Evolutionary conservation across 176 grass and related monocot genomes (phyloP).

Genomic region (Oropetium thomaeum): DNA sequence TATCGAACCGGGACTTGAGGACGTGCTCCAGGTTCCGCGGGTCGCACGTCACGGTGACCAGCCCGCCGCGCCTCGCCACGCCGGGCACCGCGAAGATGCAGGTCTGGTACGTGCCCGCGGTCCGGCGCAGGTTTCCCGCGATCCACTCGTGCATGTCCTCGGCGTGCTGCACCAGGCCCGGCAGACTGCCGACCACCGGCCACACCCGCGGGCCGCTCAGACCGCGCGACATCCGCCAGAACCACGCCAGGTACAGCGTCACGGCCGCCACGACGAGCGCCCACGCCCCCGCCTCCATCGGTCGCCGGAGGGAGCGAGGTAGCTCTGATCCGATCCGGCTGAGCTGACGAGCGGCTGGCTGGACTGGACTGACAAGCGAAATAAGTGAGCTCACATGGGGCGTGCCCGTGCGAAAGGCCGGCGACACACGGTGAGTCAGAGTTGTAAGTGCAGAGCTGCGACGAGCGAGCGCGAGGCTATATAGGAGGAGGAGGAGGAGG

Average conservation of each 20-base stretch:
- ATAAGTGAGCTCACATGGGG: slow-evolving; percentile 37
- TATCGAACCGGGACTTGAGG: slow-evolving; percentile 81
- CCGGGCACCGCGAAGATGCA: slow-evolving; percentile 78
- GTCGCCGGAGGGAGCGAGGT: neutral
- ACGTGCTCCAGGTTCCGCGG: slow-evolving; percentile 91
- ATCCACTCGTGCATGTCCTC: slow-evolving; percentile 99
- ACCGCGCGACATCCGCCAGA: slow-evolving; percentile 62
- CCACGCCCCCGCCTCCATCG: slow-evolving; percentile 53
- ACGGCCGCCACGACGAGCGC: slow-evolving; percentile 24
- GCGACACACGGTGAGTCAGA: neutral
- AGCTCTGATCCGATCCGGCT: neutral
- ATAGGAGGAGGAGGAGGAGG: slow-evolving; percentile 35
- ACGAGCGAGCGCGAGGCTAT: neutral
- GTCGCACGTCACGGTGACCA: slow-evolving; percentile 82
- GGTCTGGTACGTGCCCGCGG: slow-evolving; percentile 79
- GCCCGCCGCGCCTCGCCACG: slow-evolving; percentile 57
- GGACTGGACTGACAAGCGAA: neutral
- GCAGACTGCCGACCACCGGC: slow-evolving; percentile 80
- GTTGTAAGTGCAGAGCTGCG: neutral
- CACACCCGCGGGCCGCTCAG: slow-evolving; percentile 71
- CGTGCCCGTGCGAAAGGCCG: neutral
- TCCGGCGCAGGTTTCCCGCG: slow-evolving; percentile 56
- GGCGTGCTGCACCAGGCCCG: slow-evolving; percentile 64
- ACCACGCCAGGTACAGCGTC: slow-evolving; percentile 70
- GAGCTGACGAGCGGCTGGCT: neutral